Evolutionary conservation across 2,329 filamentous ascomycete species (phyloP), one percentile per base, ranked within the genome.

Genomic region (Xylaria digitata): DNA sequence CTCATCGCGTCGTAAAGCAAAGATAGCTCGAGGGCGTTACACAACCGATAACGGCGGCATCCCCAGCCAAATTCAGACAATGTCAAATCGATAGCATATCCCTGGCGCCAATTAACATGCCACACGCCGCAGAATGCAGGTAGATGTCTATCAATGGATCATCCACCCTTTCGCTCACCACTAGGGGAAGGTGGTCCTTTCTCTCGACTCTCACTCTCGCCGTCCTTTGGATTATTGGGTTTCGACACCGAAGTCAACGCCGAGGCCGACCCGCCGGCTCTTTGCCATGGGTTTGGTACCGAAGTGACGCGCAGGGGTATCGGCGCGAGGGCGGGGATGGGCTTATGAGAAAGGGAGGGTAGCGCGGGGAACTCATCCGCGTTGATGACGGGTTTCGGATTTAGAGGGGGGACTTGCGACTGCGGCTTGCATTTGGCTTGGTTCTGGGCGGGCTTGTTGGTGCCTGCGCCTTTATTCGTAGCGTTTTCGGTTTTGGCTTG

Each of bases 101-200:
- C 5, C 37, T 5, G 9, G 37, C 37, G 13, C 13, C 11, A 15
- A 40, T 9, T 3, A 40, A 40, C 32, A 34, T 8, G 9, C 37
- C 37, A 15, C 13, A 5, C 11, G 37, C 37, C 32, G 4, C 8
- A n/a, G 19, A 15, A 32, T 0, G 23, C 9, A 34, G 34, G 30
- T 15, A 9, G 49, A 23, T 11, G 19, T 8, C 3, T 30, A 13
- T 13, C 9, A 6, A 17, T 32, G 2, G 1, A 13, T 61, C 56
- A 69, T 17, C 65, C 65, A 26, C 65, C 68, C 42, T 70, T 70
- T 11, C 68, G 49, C 62, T 68, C 68, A 0, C 48, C 65, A 2
- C 42, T 2, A 19, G 15, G 53, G n/a, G 23, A 13, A 58, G n/a
- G 37, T 8, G 13, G 49, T 3, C 1, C 9, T 19, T 53, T 49